These are phyloP conservation scores for Hypoxylon sp. DNA, from an alignment of 2,329 filamentous ascomycete genomes.

Conservation along the genomic window DNA sequence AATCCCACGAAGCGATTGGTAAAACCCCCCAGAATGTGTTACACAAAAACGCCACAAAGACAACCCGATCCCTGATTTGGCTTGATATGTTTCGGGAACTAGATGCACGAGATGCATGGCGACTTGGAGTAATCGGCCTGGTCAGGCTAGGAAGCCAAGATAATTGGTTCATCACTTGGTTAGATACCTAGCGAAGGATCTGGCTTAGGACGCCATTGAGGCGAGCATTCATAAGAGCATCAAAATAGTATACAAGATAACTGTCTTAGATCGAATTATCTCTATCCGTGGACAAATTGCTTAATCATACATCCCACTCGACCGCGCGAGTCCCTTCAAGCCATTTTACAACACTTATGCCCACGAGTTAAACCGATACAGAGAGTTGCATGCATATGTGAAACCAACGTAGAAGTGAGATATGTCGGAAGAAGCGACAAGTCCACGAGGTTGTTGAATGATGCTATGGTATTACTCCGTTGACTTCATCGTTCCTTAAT, in stretches of 20 bases:
- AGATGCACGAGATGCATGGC: constrained; percentile 16
- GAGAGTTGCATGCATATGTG: constrained; percentile 23
- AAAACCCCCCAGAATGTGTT: constrained; percentile 14
- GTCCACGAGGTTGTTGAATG: constrained; percentile 2
- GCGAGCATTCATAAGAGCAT: constrained; percentile 7
- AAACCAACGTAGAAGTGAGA: constrained; percentile 4
- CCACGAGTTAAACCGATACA: constrained; percentile 22
- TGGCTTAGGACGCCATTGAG: constrained; percentile 7
- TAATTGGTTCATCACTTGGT: constrained; percentile 15
- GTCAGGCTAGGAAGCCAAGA: too few relatives aligned
- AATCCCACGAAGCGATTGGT: constrained; percentile 5
- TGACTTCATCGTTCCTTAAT: background rate
- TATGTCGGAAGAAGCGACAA: background rate
- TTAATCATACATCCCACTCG: constrained; percentile 22
- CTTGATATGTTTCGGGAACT: constrained; percentile 19
- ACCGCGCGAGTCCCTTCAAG: constrained; percentile 13
- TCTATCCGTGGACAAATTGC: constrained; percentile 20
- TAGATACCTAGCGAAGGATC: constrained; percentile 19
- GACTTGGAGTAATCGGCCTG: constrained; percentile 1
- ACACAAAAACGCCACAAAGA: constrained; percentile 16
- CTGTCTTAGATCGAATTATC: constrained; percentile 31
- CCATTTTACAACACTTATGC: constrained; percentile 20
- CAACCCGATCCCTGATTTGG: constrained; percentile 9
- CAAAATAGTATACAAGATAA: constrained; percentile 7
- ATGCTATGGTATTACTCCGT: background rate